Evolutionary conservation across 176 grass and related monocot species (phyloP).

Genomic region (Tillandsia fasciculata): DNA sequence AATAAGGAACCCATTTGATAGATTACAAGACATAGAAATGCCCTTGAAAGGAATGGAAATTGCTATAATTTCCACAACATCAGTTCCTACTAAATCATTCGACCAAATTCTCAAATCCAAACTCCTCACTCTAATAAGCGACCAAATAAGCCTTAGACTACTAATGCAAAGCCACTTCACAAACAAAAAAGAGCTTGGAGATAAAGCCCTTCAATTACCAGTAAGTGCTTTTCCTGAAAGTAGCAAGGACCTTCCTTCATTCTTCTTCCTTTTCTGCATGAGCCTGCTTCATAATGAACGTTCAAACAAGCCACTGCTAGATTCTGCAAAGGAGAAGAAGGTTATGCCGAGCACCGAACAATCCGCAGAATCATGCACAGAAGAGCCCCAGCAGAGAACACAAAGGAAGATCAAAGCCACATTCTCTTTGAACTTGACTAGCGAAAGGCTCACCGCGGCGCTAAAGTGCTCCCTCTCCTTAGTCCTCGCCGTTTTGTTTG

Average conservation of each 20-base stretch:
- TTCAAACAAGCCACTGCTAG: neutral
- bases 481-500: conserved; percentile 58
- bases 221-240: neutral
- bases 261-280: conserved; percentile 63
- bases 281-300: conserved; percentile 29
- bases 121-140: conserved; percentile 32
- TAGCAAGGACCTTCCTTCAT: conserved; percentile 26
- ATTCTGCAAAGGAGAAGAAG: conserved; percentile 12
- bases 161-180: conserved; percentile 9
- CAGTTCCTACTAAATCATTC: neutral
- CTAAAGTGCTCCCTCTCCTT: conserved; percentile 49
- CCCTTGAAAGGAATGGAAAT: conserved; percentile 63
- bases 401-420: neutral
- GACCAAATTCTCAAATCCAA: conserved; percentile 11
- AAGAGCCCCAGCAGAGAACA: conserved; percentile 4
- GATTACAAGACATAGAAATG: conserved; percentile 42
- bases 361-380: conserved; percentile 7
- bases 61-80: conserved; percentile 13
- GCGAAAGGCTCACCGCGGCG: conserved; percentile 29
- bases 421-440: conserved; percentile 1
- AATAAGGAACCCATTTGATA: conserved; percentile 8
- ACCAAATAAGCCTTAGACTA: conserved; percentile 48
- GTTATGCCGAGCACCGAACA: conserved; percentile 23
- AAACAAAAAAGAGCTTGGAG: neutral
- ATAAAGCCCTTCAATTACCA: neutral